phyloP scores from a whole-genome alignment of 257 asterid species.

The Verbena officinalis region DNA sequence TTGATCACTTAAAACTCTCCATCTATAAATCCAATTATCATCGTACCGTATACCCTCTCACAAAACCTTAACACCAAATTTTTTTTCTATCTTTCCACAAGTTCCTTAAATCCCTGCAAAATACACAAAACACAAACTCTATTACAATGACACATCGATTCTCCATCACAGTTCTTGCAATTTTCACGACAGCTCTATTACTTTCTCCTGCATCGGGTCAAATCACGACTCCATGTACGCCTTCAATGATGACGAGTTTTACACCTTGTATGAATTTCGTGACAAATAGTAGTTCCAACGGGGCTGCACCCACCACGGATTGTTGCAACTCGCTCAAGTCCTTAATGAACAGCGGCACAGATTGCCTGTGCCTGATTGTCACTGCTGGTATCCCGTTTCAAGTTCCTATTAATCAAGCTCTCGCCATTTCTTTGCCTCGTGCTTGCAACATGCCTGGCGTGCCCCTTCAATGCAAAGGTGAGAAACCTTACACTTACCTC shows the following conservation, averaged over 20 bases:
- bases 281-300: background rate
- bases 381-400: background rate
- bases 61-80: background rate
- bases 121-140: background rate
- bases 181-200: background rate
- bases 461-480: background rate
- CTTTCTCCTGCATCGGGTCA: background rate
- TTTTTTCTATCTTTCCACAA: background rate
- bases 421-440: background rate
- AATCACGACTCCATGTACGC: background rate
- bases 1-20: background rate
- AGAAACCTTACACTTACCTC: too few relatives aligned
- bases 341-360: background rate
- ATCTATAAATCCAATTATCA: background rate
- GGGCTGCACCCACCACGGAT: background rate
- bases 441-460: background rate
- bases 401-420: background rate
- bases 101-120: background rate
- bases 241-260: background rate
- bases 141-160: background rate
- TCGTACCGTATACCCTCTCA: background rate
- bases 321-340: slow-evolving; percentile 2
- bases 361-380: background rate
- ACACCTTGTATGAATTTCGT: background rate
- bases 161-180: background rate